Percentiles rank a stretch among this genome's conserved stretches.
Evolutionary conservation across 2,329 filamentous ascomycete genomes (phyloP).

Genomic region (Penicillium freii): DNA sequence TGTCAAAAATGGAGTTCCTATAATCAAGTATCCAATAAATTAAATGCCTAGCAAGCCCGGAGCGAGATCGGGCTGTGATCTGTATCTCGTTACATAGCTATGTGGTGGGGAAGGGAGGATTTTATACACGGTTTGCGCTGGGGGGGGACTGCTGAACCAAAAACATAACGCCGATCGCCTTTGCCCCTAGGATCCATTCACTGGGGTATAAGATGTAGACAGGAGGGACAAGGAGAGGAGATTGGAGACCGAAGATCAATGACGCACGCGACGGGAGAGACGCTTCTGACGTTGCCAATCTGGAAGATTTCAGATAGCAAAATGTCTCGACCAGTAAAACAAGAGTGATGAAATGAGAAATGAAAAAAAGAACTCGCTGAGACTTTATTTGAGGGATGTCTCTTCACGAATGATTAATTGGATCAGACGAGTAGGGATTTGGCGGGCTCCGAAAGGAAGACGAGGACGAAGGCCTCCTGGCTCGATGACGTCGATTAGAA

Average conservation of each 20-base stretch:
- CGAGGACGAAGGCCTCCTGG: neutral
- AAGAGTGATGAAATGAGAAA: neutral
- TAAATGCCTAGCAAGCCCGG: neutral
- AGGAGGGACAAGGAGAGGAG: constrained; percentile 16
- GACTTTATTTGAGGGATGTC: neutral
- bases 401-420: neutral
- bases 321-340: neutral
- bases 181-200: constrained; percentile 18
- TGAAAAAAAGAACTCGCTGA: too few species aligned
- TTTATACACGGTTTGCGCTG: constrained; percentile 21
- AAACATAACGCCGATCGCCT: constrained; percentile 17
- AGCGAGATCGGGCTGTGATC: neutral
- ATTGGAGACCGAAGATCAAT: constrained; percentile 8
- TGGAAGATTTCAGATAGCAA: neutral
- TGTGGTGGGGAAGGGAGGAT: constrained; percentile 10
- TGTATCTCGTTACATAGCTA: constrained; percentile 15
- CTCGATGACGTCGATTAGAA: constrained; percentile 24
- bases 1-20: neutral
- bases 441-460: neutral
- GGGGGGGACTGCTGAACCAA: neutral
- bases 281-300: neutral
- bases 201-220: constrained; percentile 26
- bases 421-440: neutral
- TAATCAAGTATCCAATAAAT: neutral
- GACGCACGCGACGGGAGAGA: neutral